A percentile compares a stretch with the other conserved stretches of the same genome.
phyloP scores from a whole-genome alignment of 352 stramenopile species.

The Globisporangium camurandrum region DNA sequence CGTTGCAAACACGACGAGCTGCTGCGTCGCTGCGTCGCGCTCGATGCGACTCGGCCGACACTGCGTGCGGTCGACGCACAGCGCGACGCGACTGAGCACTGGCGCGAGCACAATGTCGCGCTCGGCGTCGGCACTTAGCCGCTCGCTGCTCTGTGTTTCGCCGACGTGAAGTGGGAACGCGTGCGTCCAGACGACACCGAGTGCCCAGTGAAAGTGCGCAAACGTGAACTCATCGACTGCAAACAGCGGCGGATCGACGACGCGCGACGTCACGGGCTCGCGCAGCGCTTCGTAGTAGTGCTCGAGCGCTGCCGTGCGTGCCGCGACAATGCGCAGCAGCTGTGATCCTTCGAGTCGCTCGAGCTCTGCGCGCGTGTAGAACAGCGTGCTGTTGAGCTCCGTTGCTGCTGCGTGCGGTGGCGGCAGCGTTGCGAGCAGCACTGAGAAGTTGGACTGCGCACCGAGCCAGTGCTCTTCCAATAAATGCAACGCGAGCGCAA shows the following conservation, averaged over 20 bases:
- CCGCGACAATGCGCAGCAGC: conserved; percentile 21
- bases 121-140: conserved; percentile 14
- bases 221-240: conserved; percentile 32
- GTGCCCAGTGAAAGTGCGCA: conserved; percentile 33
- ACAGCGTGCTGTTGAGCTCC: conserved; percentile 31
- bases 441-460: conserved; percentile 28
- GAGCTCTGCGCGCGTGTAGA: conserved; percentile 28
- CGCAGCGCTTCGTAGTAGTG: conserved; percentile 32
- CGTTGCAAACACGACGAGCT: conserved; percentile 26
- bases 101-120: conserved; percentile 29
- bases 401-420: conserved; percentile 12
- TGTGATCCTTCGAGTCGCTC: conserved; percentile 30
- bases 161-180: conserved; percentile 27
- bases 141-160: too few species aligned
- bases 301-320: conserved; percentile 22
- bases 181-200: conserved; percentile 35
- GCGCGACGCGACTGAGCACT: conserved; percentile 28
- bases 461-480: conserved; percentile 36
- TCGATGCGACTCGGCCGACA: conserved; percentile 22
- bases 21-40: conserved; percentile 16
- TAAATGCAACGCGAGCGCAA: conserved; percentile 33
- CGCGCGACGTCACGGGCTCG: conserved; percentile 25
- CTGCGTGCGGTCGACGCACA: conserved; percentile 23
- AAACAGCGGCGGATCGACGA: conserved; percentile 39
- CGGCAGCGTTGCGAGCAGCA: conserved; percentile 23